These are phyloP conservation scores for Lecanicillium sp. DNA, from an alignment of 2,329 filamentous ascomycete genomes.

Conservation along the genomic window DNA sequence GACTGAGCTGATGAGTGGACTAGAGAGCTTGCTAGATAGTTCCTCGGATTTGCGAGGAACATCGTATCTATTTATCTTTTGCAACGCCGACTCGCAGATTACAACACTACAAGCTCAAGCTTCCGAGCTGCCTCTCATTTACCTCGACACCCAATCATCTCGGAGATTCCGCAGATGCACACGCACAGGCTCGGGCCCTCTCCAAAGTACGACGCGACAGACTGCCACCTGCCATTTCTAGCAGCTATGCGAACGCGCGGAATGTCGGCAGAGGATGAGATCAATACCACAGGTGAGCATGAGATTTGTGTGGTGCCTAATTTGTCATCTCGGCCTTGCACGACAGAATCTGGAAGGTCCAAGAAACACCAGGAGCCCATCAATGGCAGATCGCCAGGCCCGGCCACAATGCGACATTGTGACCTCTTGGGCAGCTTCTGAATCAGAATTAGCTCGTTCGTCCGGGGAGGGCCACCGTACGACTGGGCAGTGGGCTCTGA, in stretches of 20 bases:
- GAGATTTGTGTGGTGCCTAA: background rate
- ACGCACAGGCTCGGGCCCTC: no score
- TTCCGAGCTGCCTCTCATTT: no score
- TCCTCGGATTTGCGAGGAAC: no score
- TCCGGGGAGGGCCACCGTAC: no score
- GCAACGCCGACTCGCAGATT: no score
- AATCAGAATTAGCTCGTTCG: constrained; percentile 5
- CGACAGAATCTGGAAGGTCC: constrained; percentile 7
- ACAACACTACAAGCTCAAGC: no score
- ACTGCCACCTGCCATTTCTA: constrained; percentile 6
- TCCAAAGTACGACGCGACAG: background rate
- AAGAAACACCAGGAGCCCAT: background rate
- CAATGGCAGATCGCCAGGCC: background rate
- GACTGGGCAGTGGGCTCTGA: background rate
- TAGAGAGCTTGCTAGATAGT: no score
- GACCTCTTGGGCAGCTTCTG: constrained; percentile 1
- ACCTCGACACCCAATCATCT: background rate
- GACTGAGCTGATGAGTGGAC: no score
- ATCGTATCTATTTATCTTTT: no score
- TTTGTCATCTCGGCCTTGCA: background rate
- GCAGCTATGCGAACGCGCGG: background rate
- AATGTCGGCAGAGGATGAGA: background rate
- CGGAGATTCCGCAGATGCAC: background rate
- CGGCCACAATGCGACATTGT: constrained; percentile 1
- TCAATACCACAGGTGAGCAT: background rate